Evolutionary conservation across 768 basidiomycete species (phyloP), one percentile per base, ranked within the genome.

Genomic region (Cubamyces lactineus): DNA sequence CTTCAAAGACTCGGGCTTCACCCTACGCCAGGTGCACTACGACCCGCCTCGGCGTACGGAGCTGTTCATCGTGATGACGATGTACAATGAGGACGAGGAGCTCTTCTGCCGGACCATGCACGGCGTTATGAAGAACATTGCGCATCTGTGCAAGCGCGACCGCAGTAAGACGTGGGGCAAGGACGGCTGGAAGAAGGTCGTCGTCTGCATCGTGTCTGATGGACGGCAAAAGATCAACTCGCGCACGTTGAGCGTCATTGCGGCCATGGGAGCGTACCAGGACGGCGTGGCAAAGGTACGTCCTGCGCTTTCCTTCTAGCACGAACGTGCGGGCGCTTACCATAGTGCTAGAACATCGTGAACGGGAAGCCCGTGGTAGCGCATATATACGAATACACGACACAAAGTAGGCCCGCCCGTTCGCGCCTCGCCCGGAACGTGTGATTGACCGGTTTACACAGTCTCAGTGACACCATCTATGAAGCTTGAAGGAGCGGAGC

Each of bases 171-270:
- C 92, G 4, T 98, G 96, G 96, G 96, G 95, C 0, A 90, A 91
- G 72, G 95, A 97, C 0, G 94, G 94, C 1, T 98, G 96, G 96
- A 96, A 98, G 81, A 98, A 97, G 81, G 92, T 96, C 38, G 95
- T 96, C 8, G 89, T 96, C 11, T 94, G 92, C 70, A 87, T 96
- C 67, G 94, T 96, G 8, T 91, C 89, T 43, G 93, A 96, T 73
- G 94, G 93, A 0, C 82, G 94, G 30, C 71, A 76, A 65, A 94
- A 94, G 82, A 91, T 96, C 74, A 93, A 94, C 71, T 82, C 88
- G 45, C 77, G 92, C 63, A 92, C 90, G 16, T 73, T 94, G 69
- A 89, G 86, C 65, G 92, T 95, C 38, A 84, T 99, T 61, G 96
- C 96, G 13, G 86, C 94, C 3, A 89, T 98, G 85, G 96, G 96